Conservation (phyloP, 2,329 filamentous ascomycete genomes). For the Sporothrix dimorphospora region DNA sequence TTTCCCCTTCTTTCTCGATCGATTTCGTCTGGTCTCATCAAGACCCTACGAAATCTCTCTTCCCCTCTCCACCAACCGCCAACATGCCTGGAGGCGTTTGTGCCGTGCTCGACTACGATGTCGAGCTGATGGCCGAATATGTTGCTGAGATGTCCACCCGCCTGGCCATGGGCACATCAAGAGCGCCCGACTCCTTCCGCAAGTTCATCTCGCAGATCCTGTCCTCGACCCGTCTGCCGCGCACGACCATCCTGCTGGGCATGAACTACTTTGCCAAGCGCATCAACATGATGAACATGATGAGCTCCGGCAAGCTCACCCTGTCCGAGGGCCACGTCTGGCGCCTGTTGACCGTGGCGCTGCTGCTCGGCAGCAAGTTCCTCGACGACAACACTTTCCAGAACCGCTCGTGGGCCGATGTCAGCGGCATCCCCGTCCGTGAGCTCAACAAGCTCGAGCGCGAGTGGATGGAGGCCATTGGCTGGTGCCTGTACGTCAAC, state of each 20-base stretch:
- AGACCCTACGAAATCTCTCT: conserved; percentile 36
- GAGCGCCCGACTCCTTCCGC: conserved; percentile 64
- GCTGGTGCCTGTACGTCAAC: conserved; percentile 86
- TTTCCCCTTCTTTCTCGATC: too few species aligned
- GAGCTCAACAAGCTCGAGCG: conserved; percentile 86
- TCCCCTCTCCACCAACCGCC: conserved; percentile 37
- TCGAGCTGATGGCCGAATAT: conserved; percentile 94
- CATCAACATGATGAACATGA: conserved; percentile 71
- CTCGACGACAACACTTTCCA: conserved; percentile 97
- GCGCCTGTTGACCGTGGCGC: conserved; percentile 80
- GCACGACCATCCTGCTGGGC: conserved; percentile 86
- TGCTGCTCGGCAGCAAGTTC: conserved; percentile 92
- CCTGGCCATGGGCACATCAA: conserved; percentile 62
- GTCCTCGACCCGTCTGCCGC: conserved; percentile 85
- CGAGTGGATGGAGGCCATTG: conserved; percentile 82
- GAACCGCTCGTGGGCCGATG: conserved; percentile 95
- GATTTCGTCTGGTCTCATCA: conserved; percentile 24
- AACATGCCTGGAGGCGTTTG: conserved; percentile 82
- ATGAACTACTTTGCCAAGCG: conserved; percentile 87
- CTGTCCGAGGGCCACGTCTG: conserved; percentile 74
- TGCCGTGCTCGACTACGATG: conserved; percentile 93
- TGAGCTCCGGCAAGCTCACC: conserved; percentile 52
- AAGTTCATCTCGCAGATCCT: conserved; percentile 93
- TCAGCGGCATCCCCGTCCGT: conserved; percentile 82
- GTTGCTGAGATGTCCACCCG: conserved; percentile 82